These are phyloP conservation scores for Fusarium secorum DNA, from an alignment of 2,329 filamentous ascomycete species.

Conservation along the genomic window DNA sequence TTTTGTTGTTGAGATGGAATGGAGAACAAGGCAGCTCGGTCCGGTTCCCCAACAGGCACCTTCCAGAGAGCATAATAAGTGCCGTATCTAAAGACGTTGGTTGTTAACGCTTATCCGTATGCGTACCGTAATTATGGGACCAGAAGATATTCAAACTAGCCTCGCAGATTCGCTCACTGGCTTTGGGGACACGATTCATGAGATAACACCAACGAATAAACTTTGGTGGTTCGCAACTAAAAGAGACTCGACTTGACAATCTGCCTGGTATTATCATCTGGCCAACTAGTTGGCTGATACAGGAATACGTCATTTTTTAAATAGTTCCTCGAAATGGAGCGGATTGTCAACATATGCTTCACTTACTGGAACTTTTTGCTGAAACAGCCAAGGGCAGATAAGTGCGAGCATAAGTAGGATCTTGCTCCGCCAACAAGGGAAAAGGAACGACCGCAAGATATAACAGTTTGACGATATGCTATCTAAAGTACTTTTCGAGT, in stretches of 20 bases:
- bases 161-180: not conserved
- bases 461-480: not conserved
- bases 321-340: not conserved
- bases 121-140: not conserved
- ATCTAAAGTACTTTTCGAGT: not conserved
- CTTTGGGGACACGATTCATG: slow-evolving; percentile 9
- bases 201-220: not conserved
- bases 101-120: slow-evolving; percentile 10
- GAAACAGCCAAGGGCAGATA: not conserved
- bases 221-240: not conserved
- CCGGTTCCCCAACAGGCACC: not conserved
- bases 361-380: not conserved
- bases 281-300: not conserved
- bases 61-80: not conserved
- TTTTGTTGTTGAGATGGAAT: not conserved
- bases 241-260: not conserved
- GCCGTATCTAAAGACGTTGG: not conserved
- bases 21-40: not conserved
- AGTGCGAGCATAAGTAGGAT: not conserved
- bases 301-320: not conserved
- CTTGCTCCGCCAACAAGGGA: not conserved
- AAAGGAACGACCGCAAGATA: not conserved
- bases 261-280: not conserved
- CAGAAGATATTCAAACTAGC: not conserved
- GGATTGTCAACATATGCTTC: not conserved